These are phyloP conservation scores for Malassezia brasiliensis DNA, from an alignment of 1,284 basidiomycete genomes.

Conservation along the genomic window DNA sequence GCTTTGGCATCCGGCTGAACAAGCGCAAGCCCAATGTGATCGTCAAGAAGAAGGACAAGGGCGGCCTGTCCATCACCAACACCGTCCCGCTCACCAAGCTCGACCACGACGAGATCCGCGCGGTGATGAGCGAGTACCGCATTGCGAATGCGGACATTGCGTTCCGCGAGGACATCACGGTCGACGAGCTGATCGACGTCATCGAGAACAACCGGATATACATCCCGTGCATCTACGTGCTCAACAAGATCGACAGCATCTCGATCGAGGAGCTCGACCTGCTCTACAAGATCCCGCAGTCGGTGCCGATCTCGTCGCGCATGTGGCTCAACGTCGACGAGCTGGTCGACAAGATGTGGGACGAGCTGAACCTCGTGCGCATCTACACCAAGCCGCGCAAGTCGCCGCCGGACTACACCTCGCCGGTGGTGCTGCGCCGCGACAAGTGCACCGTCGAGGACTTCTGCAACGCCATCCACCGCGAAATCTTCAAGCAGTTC, in stretches of 20 bases:
- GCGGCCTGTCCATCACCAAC: slow-evolving; percentile 54
- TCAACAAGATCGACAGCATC: slow-evolving; percentile 69
- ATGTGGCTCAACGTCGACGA: slow-evolving; percentile 98
- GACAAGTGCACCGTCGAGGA: slow-evolving; percentile 64
- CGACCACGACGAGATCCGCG: slow-evolving; percentile 89
- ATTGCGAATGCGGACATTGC: slow-evolving; percentile 81
- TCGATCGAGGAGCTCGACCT: slow-evolving; percentile 97
- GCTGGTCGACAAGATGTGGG: slow-evolving; percentile 59
- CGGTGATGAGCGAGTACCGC: slow-evolving; percentile 86
- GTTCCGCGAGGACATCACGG: slow-evolving; percentile 82
- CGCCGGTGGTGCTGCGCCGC: slow-evolving; percentile 60
- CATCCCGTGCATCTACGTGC: slow-evolving; percentile 42
- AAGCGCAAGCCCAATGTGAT: slow-evolving; percentile 83
- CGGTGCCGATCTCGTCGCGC: slow-evolving; percentile 82
- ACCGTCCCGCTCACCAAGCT: slow-evolving; percentile 86
- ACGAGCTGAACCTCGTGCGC: slow-evolving; percentile 51
- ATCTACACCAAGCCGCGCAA: slow-evolving; percentile 86
- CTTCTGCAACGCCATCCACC: slow-evolving; percentile 71
- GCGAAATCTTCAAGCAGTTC: slow-evolving; percentile 84
- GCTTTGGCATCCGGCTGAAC: slow-evolving; percentile 91
- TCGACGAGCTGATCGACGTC: slow-evolving; percentile 82
- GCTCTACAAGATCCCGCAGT: slow-evolving; percentile 78
- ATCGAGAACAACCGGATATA: slow-evolving; percentile 64
- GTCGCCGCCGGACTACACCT: slow-evolving; percentile 71
- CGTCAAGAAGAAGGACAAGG: slow-evolving; percentile 77